Evolutionary conservation across 768 basidiomycete species (phyloP), one percentile per base, ranked within the genome.

Genomic region (Roridomyces roridus): DNA sequence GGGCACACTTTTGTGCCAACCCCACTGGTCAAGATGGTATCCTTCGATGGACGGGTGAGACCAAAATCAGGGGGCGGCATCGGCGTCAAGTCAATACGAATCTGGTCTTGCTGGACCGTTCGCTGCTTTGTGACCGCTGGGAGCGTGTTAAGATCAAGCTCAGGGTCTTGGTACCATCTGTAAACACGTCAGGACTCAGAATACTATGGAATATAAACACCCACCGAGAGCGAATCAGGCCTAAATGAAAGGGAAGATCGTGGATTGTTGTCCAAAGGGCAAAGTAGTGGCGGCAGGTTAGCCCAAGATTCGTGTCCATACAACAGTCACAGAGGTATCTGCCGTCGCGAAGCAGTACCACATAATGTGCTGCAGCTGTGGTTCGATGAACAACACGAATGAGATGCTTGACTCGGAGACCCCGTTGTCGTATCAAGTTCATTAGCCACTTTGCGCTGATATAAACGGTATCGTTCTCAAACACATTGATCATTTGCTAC

Each of bases 251-350:
- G 6, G 46, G 41, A 0, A 56, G 34, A 3, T 29, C 41, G 0
- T 18, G 31, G 2, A 56, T 39, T 17, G 11, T 36, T 4, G 37
- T 15, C 55, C 55, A 56, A 0, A 23, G 6, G 0, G 11, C 8
- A 18, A 56, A 56, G 25, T 18, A 56, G 24, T 56, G 55, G 24
- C 55, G 31, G 9, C 55, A 56, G 18, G 23, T 24, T 6, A 56
- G 5, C n/a, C 55, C 55, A 4, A 56, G 39, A 23, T 56, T 56
- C 1, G 18, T 4, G n/a, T 11, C 41, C 55, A 49, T 56, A 18
- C 55, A 56, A 23, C 55, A 56, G 11, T 56, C 31, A 17, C 55
- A 56, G 1, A 56, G 0, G 17, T 56, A 56, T 18, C 55, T 14
- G 2, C 55, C 55, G 28, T 49, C 55, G 1, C 11, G 40, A n/a